Base-by-base conservation (phyloP, 805 yeast genomes). In the Candida namnaoensis region DNA sequence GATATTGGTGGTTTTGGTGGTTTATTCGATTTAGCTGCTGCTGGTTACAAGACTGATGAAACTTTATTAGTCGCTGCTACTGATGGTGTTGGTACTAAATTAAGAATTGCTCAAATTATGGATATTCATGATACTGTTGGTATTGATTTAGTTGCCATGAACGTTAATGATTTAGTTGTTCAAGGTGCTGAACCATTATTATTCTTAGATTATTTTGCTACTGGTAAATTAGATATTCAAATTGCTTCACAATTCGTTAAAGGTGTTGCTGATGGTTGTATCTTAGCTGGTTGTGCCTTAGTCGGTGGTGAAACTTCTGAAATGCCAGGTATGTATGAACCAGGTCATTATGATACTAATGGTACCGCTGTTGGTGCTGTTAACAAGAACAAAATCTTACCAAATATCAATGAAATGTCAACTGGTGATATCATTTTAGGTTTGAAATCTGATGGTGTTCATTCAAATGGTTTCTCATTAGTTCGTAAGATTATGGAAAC, bases 1-100 rank as follows among this genome's bases (percentile, higher is more conserved):
- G 96, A 88, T 52, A 93, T 93, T 53, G 99, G 99, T 58, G 99
- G 99, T 2, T 93, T 93, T 58, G 99, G 99, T 51, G 99, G 99
- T 51, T 68, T 91, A 36, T 95, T 93, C 51, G 99, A 95, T 61
- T 72, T 93, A 56, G 76, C 79, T 51, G 79, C 80, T 40, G 95
- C 95, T 37, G 98, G 98, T 7, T 93, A 81, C 65, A 61, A 64
- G 38, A 76, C 88, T 19, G 78, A 74, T 49, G 80, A 83, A 43
- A 80, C 88, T n/a, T 65, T 93, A 43, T 69, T 93, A 44, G 98
- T 93, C 35, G 96, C 93, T 45, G 98, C 99, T 45, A 93, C 99
- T 38, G 99, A 93, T 66, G 99, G 99, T 66, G 98, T 93, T 44
- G 99, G 99, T 51, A 91, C 99, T 46, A 93, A 93, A 67, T 77